A percentile compares a stretch with the other conserved stretches of the same genome.
Conservation (phyloP, 2,329 filamentous ascomycete species). For the Zymoseptoria crescenta region DNA sequence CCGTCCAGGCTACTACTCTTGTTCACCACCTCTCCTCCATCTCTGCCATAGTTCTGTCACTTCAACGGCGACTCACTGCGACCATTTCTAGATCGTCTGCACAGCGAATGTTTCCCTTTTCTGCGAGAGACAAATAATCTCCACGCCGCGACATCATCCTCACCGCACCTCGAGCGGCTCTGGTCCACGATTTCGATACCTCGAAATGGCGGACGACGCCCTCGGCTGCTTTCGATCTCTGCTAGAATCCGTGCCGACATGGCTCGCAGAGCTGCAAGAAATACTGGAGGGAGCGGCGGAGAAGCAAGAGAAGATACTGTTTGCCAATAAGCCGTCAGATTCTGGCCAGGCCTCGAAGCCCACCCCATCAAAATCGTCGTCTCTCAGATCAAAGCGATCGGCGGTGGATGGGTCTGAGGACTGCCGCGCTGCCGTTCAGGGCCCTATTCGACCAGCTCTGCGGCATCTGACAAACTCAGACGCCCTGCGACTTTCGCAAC, state of each 20-base stretch:
- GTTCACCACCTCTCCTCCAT: background rate
- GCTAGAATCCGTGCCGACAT: conserved; percentile 24
- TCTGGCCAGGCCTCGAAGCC: background rate
- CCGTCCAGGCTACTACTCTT: background rate
- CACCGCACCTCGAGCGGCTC: background rate
- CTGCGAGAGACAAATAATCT: background rate
- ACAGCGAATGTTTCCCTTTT: background rate
- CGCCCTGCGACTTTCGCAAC: conserved; percentile 23
- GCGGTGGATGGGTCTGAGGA: background rate
- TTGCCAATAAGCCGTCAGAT: conserved; percentile 15
- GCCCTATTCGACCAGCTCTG: conserved; percentile 15
- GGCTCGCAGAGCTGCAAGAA: conserved; percentile 27
- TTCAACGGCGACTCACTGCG: background rate
- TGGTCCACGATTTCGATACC: background rate
- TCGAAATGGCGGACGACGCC: conserved; percentile 26
- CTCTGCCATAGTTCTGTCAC: no score
- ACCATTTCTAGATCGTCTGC: background rate
- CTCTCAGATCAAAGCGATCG: conserved; percentile 16
- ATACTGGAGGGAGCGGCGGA: conserved; percentile 21
- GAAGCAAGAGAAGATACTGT: conserved; percentile 23
- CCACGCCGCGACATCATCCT: background rate
- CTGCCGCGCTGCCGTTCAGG: background rate
- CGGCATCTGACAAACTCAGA: conserved; percentile 24
- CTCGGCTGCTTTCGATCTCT: conserved; percentile 23
- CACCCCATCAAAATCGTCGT: conserved; percentile 10